Evolutionary conservation across 192 early-diverging fungal species (phyloP), one percentile per base, ranked within the genome.

Genomic region (Fimicolochytrium jonesii): DNA sequence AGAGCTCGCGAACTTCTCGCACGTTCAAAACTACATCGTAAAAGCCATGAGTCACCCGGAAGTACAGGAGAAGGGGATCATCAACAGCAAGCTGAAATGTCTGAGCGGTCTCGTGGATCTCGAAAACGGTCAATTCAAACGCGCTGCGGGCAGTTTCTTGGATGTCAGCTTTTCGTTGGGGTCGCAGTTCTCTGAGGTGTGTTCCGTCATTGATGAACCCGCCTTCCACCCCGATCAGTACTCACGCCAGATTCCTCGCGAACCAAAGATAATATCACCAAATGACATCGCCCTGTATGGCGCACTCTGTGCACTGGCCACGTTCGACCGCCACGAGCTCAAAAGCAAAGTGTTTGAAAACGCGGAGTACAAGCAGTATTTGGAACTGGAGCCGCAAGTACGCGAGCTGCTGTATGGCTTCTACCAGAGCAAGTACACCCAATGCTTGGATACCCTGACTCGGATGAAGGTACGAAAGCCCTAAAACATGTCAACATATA

Each of bases 251-350:
- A n/a, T n/a, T n/a, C n/a, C n/a, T n/a, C n/a, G n/a, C n/a, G n/a
- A n/a, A n/a, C n/a, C n/a, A n/a, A n/a, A n/a, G n/a, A 59, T 74
- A 31, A 55, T 92, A 28, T 77, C 90, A 1, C 72, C 86, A n/a
- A 87, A 87, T 57, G 92, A 94, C 62, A 77, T 94, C 57, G 91
- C 91, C 28, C 75, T 87, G 2, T 91, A 90, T 68, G 88, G 88
- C 43, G 86, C 80, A 48, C 72, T 93, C 9, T 88, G 86, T 67
- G 88, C 88, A 6, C 58, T 94, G 34, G 87, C 90, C 11, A 81
- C 89, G 10, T 90, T 90, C 56, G 81, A 86, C 37, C 70, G 92
- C 36, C 42, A 70, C 35, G 87, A 92, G 36, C 70, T 94, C 17
- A 87, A 89, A 68, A 68, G 48, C 0, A 61, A 79, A 52, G 77